These are phyloP conservation scores for Podospora pseudopauciseta DNA, from an alignment of 495 filamentous ascomycete species.

Conservation along the genomic window DNA sequence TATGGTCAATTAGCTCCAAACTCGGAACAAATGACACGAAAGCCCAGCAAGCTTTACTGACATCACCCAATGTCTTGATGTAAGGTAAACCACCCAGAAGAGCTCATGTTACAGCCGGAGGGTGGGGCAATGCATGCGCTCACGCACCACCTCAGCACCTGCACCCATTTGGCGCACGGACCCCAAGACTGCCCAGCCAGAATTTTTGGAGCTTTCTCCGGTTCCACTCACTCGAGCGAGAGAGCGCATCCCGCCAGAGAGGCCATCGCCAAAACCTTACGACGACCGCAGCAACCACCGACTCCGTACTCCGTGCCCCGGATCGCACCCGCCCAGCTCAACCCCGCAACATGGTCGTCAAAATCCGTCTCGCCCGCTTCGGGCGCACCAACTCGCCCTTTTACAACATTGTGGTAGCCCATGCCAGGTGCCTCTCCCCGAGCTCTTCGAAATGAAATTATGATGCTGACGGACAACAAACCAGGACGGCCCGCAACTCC, in stretches of 20 bases:
- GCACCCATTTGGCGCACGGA: background rate
- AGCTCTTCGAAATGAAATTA: background rate
- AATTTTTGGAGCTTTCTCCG: background rate
- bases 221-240: background rate
- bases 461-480: background rate
- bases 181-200: background rate
- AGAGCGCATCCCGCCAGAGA: background rate
- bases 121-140: background rate
- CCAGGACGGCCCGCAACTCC: constrained; percentile 72
- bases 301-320: too few relatives aligned
- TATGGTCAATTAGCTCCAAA: background rate
- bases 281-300: background rate
- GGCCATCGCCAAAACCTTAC: constrained; percentile 2
- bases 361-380: constrained; percentile 90
- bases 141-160: too few relatives aligned
- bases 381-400: constrained; percentile 80
- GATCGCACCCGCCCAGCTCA: constrained; percentile 49
- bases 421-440: constrained; percentile 69
- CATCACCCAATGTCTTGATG: constrained; percentile 17
- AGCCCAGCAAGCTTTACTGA: constrained; percentile 13
- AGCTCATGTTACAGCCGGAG: background rate
- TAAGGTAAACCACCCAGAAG: background rate
- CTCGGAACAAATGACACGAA: background rate
- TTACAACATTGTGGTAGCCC: constrained; percentile 95
- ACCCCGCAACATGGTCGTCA: constrained; percentile 70